Evolutionary conservation across 2,329 filamentous ascomycete genomes (phyloP), one percentile per base, ranked within the genome.

Genomic region (Plectosphaerella cucumerina): DNA sequence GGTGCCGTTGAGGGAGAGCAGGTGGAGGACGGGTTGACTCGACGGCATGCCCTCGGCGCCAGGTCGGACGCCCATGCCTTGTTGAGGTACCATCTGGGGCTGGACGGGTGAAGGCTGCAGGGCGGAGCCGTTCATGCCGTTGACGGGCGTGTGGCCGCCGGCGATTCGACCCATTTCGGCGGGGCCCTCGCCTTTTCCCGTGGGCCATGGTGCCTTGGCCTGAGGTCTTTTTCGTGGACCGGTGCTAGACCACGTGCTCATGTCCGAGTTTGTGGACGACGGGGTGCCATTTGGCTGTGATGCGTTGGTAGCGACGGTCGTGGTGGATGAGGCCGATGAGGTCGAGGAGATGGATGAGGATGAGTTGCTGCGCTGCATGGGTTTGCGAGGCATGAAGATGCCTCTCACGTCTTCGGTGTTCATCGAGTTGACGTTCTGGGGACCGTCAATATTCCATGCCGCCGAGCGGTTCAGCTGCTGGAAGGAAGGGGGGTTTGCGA

Each of bases 1-100:
- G 1, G 93, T 97, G 52, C 90, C 90, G 64, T 99, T 99, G 62
- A 97, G 84, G 1, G 94, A 95, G 6, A 93, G 73, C 5, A 99
- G 81, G 55, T 91, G 90, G 41, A 97, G 80, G 20, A 97, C 85
- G 1, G 91, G 90, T 48, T 89, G 84, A 6, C 82, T 81, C 70
- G 78, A 69, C 74, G 85, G 68, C 54, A 77, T 62, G 53, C 82
- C 77, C 54, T 89, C 86, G 49, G 77, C 71, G 66, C 85, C 78
- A 56, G 89, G 85, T 56, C 92, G 87, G 50, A 86, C 65, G 9
- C 42, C 58, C 65, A 75, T 71, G 48, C 69, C 66, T 55, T 75
- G 75, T 52, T 75, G 76, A 14, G 64, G 53, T 34, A 65, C 62
- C 50, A 69, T 67, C 53, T 70, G 68, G 34, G 61, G 65, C 53